A percentile compares a stretch with the other conserved stretches of the same genome.
Evolutionary conservation across 805 yeast genomes (phyloP).

Genomic region (Hanseniaspora thailandica): DNA sequence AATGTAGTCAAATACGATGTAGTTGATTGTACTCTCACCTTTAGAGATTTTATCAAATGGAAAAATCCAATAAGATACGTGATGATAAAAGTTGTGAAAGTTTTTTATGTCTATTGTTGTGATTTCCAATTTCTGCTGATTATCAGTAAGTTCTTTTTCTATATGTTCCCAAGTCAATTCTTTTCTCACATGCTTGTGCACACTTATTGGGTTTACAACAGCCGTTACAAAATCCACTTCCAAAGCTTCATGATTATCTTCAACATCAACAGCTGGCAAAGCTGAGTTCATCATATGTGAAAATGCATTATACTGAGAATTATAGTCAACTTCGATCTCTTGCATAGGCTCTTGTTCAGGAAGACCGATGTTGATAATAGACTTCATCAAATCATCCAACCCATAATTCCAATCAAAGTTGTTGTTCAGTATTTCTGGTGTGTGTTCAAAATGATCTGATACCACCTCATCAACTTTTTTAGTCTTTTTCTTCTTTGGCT

Average conservation of each 20-base stretch:
- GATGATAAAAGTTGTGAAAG: conserved; percentile 16
- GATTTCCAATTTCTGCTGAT: neutral
- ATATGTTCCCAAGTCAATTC: conserved; percentile 15
- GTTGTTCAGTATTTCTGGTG: neutral
- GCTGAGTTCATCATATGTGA: neutral
- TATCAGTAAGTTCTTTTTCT: neutral
- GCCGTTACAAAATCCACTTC: neutral
- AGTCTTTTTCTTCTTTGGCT: neutral
- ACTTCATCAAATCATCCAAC: conserved; percentile 4
- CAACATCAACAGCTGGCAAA: neutral
- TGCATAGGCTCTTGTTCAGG: neutral
- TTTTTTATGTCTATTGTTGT: conserved; percentile 15
- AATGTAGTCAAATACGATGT: conserved; percentile 10
- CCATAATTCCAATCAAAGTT: conserved; percentile 5
- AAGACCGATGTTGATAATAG: neutral
- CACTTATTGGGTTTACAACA: neutral
- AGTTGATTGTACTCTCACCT: conserved; percentile 16
- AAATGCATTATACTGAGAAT: neutral
- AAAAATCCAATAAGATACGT: conserved; percentile 18
- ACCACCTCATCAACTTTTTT: neutral
- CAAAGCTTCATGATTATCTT: conserved; percentile 10
- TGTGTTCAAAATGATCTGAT: neutral
- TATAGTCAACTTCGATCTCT: neutral
- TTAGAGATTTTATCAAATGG: conserved; percentile 16
- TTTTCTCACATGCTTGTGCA: neutral